Evolutionary conservation across 2,329 filamentous ascomycete genomes (phyloP), one percentile per base, ranked within the genome.

Genomic region (Cryphonectria carpinicola): DNA sequence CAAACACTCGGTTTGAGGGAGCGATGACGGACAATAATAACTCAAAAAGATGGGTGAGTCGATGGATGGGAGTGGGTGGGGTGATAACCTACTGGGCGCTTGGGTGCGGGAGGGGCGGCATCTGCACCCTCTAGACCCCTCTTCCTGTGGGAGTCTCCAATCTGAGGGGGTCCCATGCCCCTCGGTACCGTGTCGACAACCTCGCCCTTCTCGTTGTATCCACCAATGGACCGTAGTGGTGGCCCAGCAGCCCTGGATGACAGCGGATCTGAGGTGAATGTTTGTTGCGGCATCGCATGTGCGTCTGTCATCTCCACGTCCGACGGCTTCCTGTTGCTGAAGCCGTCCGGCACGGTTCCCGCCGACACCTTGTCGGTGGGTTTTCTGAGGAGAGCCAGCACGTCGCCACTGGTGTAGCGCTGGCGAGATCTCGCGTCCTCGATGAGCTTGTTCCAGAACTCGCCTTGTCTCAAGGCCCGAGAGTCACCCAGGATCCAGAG

Each of bases 401-500:
- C 81, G 70, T 89, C 83, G 7, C 88, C 95, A 58, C 88, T 86
- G 0, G 93, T 97, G 79, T 96, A 97, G 13, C 91, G 84, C 73
- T 92, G 87, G 77, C 96, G 89, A 28, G 82, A 80, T 76, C 90
- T 90, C 7, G 96, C 92, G 81, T 99, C 93, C 46, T 92, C 87
- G 67, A 99, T 93, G 60, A 99, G 86, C 74, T 91, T 91, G 73
- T 88, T 90, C 96, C 97, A 99, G 81, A 94, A 98, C 77, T 96
- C 89, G 72, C 96, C 96, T 78, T 97, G 92, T 35, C 92, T 85
- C 67, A 99, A 86, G 46, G 95, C 94, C 70, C 92, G 87, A 0
- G 96, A 96, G 80, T 98, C 97, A 75, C 96, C 96, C 37, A 99
- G 87, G 70, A 99, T 95, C 93, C 95, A 99, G 13, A 99, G 87